Evolutionary conservation across 2,329 filamentous ascomycete genomes (phyloP), one percentile per base, ranked within the genome.

Genomic region (Chaetoscypha palmicola): DNA sequence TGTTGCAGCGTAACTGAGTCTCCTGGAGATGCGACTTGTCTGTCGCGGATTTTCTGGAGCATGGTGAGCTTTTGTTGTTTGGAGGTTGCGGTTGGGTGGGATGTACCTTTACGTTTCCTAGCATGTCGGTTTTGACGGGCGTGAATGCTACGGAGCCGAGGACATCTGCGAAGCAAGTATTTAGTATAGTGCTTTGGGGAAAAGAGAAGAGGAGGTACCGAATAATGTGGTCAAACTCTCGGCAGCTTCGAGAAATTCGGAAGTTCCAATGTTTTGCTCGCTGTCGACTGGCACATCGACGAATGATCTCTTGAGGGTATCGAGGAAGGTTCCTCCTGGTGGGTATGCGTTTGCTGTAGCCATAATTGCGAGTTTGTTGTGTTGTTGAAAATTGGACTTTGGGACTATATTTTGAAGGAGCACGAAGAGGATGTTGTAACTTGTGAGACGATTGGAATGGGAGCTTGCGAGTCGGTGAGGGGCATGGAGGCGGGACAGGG

Each of bases 91-190:
- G 37, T 34, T 22, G 23, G 26, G 35, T 32, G 42, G 38, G 44
- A 41, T 63, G 52, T 65, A 92, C 88, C 77, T 89, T 90, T 70
- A 97, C 77, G 69, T 98, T 98, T 64, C 86, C 86, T 38, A 79
- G 66, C 72, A 98, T 86, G 67, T 98, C 92, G 56, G 69, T 84
- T 77, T 95, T 96, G 63, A 97, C 91, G 20, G 87, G 85, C 43
- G 74, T 79, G 69, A 98, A 97, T 53, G 90, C 89, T 24, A 84
- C 77, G 34, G 76, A 74, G 49, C 79, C 79, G 41, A 84, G 71
- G 45, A 74, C 67, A 63, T 83, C 79, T 83, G 38, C 28, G 1
- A 21, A 17, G 4, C 10, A 8, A 40, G 24, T 11, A 19, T 23
- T 12, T 17, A 40, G 30, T 33, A 5, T 33, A 28, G n/a, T 21